Conservation (phyloP, 768 basidiomycete genomes). For the Pisolithus albus region DNA sequence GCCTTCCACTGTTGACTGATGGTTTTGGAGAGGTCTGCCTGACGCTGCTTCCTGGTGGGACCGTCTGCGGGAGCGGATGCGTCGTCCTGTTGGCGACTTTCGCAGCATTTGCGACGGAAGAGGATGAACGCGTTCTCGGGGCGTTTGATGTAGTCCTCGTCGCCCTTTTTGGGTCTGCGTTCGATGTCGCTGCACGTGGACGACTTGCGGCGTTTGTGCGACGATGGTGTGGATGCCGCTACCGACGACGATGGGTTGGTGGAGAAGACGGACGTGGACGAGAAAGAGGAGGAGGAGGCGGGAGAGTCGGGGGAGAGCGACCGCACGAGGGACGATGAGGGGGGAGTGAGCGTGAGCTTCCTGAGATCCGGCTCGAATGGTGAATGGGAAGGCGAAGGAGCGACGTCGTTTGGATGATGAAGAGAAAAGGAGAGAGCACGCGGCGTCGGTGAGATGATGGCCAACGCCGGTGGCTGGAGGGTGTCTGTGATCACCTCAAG, state of each 20-base stretch:
- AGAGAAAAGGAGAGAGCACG: constrained; percentile 44
- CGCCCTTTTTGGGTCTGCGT: constrained; percentile 53
- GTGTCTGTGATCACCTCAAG: constrained; percentile 72
- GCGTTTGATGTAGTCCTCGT: constrained; percentile 78
- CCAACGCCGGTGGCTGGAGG: constrained; percentile 45
- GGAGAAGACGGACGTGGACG: constrained; percentile 36
- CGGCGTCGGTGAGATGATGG: constrained; percentile 56
- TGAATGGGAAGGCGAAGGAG: constrained; percentile 60
- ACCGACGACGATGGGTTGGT: constrained; percentile 30
- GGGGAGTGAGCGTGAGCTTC: constrained; percentile 38
- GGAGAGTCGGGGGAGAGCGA: constrained; percentile 37
- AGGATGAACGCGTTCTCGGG: constrained; percentile 83
- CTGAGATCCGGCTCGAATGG: constrained; percentile 69
- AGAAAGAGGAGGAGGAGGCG: constrained; percentile 25
- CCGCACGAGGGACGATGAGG: constrained; percentile 33
- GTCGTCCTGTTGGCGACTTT: constrained; percentile 58
- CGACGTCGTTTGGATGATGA: constrained; percentile 31
- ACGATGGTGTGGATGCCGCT: constrained; percentile 25
- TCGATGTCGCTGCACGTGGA: constrained; percentile 42
- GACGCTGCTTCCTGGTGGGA: constrained; percentile 65
- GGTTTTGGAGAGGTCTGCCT: constrained; percentile 74
- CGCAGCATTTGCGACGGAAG: constrained; percentile 73
- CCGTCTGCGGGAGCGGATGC: constrained; percentile 24
- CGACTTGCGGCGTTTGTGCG: constrained; percentile 48
- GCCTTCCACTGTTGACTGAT: constrained; percentile 79